Conservation (phyloP, 192 early-diverging fungal genomes). For the Linnemannia hyalina region DNA sequence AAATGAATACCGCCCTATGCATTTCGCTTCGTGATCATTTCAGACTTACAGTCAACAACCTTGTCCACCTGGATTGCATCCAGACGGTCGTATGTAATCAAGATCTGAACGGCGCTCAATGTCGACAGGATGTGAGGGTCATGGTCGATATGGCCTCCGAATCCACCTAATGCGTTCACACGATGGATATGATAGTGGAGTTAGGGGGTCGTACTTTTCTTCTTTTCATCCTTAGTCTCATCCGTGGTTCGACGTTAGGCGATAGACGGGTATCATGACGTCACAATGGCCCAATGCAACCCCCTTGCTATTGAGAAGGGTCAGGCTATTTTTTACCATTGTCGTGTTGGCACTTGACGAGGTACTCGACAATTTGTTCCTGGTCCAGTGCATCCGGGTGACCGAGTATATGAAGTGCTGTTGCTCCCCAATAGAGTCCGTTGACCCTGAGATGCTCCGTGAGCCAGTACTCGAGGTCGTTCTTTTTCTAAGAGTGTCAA, state of each 20-base stretch:
- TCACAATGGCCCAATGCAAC: not conserved
- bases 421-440: conserved; percentile 96
- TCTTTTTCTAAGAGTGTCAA: conserved; percentile 71
- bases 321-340: conserved; percentile 66
- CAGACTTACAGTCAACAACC: conserved; percentile 75
- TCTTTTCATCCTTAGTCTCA: not conserved
- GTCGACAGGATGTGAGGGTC: conserved; percentile 95
- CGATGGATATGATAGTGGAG: not conserved
- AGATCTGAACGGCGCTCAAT: conserved; percentile 90
- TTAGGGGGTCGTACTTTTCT: not conserved
- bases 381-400: conserved; percentile 72
- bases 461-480: conserved; percentile 94
- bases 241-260: not conserved
- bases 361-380: conserved; percentile 83
- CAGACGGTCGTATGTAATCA: conserved; percentile 85
- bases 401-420: conserved; percentile 82
- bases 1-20: not conserved
- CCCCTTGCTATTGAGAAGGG: not conserved
- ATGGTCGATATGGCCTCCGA: conserved; percentile 89
- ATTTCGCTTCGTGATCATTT: not conserved
- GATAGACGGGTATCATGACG: not conserved
- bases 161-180: conserved; percentile 73
- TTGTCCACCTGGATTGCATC: conserved; percentile 77
- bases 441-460: conserved; percentile 92
- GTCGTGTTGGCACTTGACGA: conserved; percentile 81